A percentile compares a stretch with the other conserved stretches of the same genome.
Evolutionary conservation across 352 stramenopile species (phyloP).

Genomic region (Pythium plurisporium): DNA sequence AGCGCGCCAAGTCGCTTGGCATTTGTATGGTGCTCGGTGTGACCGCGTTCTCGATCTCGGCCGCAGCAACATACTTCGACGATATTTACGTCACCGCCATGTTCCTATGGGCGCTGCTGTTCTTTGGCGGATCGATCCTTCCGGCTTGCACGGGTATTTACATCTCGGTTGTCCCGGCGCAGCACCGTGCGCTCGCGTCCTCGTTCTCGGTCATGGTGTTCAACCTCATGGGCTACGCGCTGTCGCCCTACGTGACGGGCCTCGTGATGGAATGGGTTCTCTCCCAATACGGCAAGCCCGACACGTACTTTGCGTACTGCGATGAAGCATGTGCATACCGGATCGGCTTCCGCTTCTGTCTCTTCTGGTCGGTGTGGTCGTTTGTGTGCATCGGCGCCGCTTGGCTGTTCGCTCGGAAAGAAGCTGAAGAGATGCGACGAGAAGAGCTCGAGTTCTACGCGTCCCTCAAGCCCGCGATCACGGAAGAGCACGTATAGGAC

Average conservation of each 20-base stretch:
- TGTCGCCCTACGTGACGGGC: constrained; percentile 72
- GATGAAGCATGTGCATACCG: constrained; percentile 80
- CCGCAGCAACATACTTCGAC: constrained; percentile 74
- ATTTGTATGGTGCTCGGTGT: constrained; percentile 76
- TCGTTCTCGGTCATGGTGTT: constrained; percentile 83
- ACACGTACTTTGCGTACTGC: constrained; percentile 69
- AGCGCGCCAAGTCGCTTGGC: constrained; percentile 66
- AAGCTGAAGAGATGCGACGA: constrained; percentile 44
- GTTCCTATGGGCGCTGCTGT: constrained; percentile 78
- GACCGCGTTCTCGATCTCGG: constrained; percentile 57
- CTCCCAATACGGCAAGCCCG: constrained; percentile 44
- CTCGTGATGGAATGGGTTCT: constrained; percentile 81
- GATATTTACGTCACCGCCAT: constrained; percentile 69
- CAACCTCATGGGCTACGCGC: constrained; percentile 76
- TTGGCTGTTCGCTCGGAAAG: constrained; percentile 42
- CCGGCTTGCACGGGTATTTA: constrained; percentile 83
- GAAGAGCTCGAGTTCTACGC: constrained; percentile 57
- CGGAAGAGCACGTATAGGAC: background rate
- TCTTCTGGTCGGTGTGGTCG: constrained; percentile 80
- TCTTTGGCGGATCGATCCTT: constrained; percentile 78
- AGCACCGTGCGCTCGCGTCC: constrained; percentile 70
- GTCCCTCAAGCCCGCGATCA: constrained; percentile 1
- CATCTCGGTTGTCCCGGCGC: constrained; percentile 72
- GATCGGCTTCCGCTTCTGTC: constrained; percentile 74
- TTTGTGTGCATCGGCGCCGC: constrained; percentile 66